Percentiles rank a stretch among this genome's conserved stretches.
Evolutionary conservation across 345 rosid genomes (phyloP).

Genomic region (Tarenaya hassleriana): DNA sequence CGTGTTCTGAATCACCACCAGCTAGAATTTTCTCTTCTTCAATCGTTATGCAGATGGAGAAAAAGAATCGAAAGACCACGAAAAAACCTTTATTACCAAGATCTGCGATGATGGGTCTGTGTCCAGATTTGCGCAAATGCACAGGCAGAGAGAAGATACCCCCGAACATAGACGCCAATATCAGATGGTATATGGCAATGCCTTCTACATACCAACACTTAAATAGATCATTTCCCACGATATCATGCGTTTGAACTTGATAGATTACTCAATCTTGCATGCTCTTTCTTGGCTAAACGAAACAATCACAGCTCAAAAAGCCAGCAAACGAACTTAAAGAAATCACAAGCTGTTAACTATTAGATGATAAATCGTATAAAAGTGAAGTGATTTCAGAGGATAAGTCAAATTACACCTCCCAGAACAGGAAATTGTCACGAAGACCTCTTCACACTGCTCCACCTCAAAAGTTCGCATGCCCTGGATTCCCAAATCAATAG

Average conservation of each 20-base stretch:
- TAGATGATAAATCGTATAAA: conserved; percentile 4
- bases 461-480: conserved; percentile 6
- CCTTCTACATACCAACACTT: conserved; percentile 13
- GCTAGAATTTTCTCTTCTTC: neutral
- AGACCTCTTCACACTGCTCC: conserved; percentile 19
- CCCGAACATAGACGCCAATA: conserved; percentile 58
- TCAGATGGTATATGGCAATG: conserved; percentile 8
- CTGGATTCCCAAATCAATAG: neutral
- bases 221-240: neutral
- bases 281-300: too few species aligned
- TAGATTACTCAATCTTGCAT: too few species aligned
- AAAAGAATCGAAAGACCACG: neutral
- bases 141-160: conserved; percentile 42
- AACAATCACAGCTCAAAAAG: too few species aligned
- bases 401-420: conserved; percentile 18
- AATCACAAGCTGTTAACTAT: conserved; percentile 7
- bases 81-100: conserved; percentile 37
- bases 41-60: conserved; percentile 4
- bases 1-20: conserved; percentile 41
- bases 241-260: conserved; percentile 15
- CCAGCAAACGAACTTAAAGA: conserved; percentile 23
- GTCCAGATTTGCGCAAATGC: conserved; percentile 83
- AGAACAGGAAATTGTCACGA: conserved; percentile 14
- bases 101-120: conserved; percentile 58
- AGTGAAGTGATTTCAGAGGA: neutral